Evolutionary conservation across 2,329 filamentous ascomycete genomes (phyloP).

Genomic region (Ascocoryne sarcoides): DNA sequence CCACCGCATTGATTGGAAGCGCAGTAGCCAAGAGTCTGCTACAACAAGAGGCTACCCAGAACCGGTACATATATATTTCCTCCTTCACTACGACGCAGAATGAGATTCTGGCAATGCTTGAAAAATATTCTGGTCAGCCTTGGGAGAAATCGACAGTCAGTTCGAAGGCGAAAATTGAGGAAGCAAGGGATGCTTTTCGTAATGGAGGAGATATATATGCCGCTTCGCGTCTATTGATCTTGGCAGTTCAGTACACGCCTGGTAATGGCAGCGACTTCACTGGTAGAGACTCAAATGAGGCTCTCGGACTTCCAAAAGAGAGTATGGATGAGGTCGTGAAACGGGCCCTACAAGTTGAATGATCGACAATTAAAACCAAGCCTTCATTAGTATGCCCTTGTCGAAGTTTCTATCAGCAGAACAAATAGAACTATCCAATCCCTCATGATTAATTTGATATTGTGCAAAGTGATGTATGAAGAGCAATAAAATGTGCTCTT

Average conservation of each 20-base stretch:
- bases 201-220: background rate
- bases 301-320: background rate
- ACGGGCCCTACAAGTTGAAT: too few species aligned
- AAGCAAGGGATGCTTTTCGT: background rate
- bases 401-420: too few species aligned
- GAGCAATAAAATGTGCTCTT: too few species aligned
- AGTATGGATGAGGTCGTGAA: background rate
- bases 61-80: constrained; percentile 27
- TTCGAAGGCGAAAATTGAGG: constrained; percentile 3
- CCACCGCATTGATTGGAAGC: constrained; percentile 25
- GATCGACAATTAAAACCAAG: too few species aligned
- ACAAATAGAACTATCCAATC: too few species aligned
- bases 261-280: background rate
- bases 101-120: constrained; percentile 25
- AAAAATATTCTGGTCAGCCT: constrained; percentile 22
- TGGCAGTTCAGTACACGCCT: background rate
- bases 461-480: too few species aligned
- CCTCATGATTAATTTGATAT: too few species aligned
- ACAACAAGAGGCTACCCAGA: constrained; percentile 27
- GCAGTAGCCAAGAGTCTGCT: constrained; percentile 27
- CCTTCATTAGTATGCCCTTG: too few species aligned
- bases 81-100: constrained; percentile 28
- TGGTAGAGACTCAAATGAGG: background rate
- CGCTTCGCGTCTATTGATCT: background rate
- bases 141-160: constrained; percentile 18